Evolutionary conservation across 805 yeast genomes (phyloP), one percentile per base, ranked within the genome.

Genomic region (Zygotorulaspora chibaensis): DNA sequence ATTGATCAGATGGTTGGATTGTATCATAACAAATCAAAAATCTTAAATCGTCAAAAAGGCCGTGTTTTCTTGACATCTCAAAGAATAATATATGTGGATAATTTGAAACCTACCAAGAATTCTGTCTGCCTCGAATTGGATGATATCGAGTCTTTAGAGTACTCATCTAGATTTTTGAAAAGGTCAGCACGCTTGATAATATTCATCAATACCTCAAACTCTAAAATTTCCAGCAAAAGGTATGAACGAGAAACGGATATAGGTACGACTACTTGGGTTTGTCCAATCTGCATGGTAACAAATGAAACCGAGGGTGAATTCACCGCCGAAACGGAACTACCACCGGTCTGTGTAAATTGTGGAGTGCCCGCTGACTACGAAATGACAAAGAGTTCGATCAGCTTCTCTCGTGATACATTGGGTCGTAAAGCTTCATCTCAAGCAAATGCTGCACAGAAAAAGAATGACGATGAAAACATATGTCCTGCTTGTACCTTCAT

Each of bases 121-220:
- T 78, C 86, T 2, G 59, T 83, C 2, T 72, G 72, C 1, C 47
- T 83, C 4, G 71, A 71, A 17, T 60, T 83, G 26, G 59, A 61
- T 15, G 73, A 70, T 38, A 63, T 83, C 3, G 61, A 57, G 1
- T 50, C 59, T 0, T 50, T 73, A 0, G 80, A 73, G 13, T 67
- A 68, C 40, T 63, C 70, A 5, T 63, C 73, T 1, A 79, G 87
- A 13, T 87, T 90, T 57, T 62, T 91, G 40, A 79, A 82, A 51
- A 77, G 89, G 4, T 84, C 93, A 10, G 88, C 97, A 0, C 87
- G 89, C 56, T 72, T 90, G n/a, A 77, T 73, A 5, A 47, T 79
- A 4, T 63, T 60, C 48, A 59, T 75, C 44, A 67, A 59, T 36
- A 45, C 53, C 17, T 40, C 51, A 2, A 46, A 51, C 12, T 20